A percentile compares a stretch with the other conserved stretches of the same genome.
phyloP scores from a whole-genome alignment of 2,329 filamentous ascomycete genomes.

The Anisogramma anomala region DNA sequence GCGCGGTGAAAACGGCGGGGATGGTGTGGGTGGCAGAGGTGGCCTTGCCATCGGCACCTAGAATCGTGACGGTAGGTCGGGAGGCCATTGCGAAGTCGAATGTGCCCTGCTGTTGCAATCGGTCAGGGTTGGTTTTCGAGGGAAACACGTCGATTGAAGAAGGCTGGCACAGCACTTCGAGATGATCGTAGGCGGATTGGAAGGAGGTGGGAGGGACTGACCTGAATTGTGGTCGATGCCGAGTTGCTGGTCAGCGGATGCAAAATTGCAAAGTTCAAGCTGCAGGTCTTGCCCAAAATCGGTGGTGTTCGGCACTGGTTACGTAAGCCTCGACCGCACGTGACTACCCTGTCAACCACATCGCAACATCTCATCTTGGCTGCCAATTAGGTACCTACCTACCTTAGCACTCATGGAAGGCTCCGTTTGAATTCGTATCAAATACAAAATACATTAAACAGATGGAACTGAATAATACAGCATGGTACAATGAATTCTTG shows the following conservation, averaged over 20 bases:
- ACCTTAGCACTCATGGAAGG: too few relatives aligned
- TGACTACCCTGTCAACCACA: not conserved
- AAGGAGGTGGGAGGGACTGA: not conserved
- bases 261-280: not conserved
- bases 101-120: slow-evolving; percentile 12
- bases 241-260: not conserved
- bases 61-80: slow-evolving; percentile 94
- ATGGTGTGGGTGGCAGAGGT: slow-evolving; percentile 82
- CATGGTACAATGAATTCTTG: too few relatives aligned
- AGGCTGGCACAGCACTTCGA: not conserved
- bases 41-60: slow-evolving; percentile 89
- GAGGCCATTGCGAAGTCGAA: slow-evolving; percentile 63
- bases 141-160: not conserved
- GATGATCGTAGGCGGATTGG: not conserved
- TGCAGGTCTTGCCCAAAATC: not conserved
- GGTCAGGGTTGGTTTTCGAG: slow-evolving; percentile 1
- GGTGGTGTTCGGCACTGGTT: not conserved
- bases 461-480: too few relatives aligned
- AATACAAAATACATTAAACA: too few relatives aligned
- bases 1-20: slow-evolving; percentile 91
- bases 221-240: not conserved
- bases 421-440: too few relatives aligned
- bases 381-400: too few relatives aligned
- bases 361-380: not conserved
- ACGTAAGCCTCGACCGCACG: not conserved